phyloP scores from a whole-genome alignment of 345 rosid species.

The Isatis tinctoria region DNA sequence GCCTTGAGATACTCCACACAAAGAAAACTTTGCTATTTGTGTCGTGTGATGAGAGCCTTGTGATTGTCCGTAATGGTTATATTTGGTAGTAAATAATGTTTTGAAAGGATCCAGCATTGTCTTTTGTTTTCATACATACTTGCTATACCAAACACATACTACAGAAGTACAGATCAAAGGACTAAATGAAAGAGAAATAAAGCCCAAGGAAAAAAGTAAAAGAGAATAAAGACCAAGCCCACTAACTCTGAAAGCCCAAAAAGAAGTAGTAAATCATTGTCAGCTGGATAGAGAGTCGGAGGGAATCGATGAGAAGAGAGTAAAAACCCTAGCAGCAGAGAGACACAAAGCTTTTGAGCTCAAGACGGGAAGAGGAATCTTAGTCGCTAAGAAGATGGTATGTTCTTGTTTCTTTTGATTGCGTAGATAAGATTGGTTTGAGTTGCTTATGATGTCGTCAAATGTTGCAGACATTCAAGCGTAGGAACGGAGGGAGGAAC shows the following conservation, averaged over 20 bases:
- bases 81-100: not conserved
- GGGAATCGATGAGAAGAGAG: too few species aligned
- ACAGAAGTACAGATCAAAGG: too few species aligned
- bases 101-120: not conserved
- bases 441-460: too few species aligned
- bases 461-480: conserved; percentile 70
- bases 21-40: not conserved
- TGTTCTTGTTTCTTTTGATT: not conserved
- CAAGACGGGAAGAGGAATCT: not conserved
- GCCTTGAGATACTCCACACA: not conserved
- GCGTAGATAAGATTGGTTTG: too few species aligned
- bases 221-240: too few species aligned
- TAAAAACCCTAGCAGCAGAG: too few species aligned
- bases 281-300: too few species aligned
- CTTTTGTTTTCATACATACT: not conserved
- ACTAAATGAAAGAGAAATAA: too few species aligned
- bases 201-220: too few species aligned
- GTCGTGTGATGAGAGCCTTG: not conserved
- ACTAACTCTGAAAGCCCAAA: too few species aligned
- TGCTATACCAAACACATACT: not conserved
- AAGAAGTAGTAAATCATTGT: too few species aligned
- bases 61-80: not conserved
- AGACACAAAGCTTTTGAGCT: too few species aligned
- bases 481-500: conserved; percentile 95
- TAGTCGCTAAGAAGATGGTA: not conserved